phyloP scores from a whole-genome alignment of 805 yeast species.

The Lipomyces anomalus region DNA sequence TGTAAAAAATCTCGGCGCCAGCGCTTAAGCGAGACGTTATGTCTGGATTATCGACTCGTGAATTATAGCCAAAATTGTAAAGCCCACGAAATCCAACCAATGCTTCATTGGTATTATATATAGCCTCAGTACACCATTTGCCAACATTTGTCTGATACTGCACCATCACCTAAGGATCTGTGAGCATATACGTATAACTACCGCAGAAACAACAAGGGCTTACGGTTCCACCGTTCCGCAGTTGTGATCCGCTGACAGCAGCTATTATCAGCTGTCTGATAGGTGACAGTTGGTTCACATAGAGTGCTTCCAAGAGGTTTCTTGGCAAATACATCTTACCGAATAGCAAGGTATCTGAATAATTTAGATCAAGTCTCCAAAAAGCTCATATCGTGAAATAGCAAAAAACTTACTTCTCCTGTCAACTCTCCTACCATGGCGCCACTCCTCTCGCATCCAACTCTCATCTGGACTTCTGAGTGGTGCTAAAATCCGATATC shows the following conservation, averaged over 20 bases:
- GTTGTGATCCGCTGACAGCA: slow-evolving; percentile 62
- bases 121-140: slow-evolving; percentile 60
- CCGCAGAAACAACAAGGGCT: background rate
- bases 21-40: slow-evolving; percentile 52
- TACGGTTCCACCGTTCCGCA: slow-evolving; percentile 46
- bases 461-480: slow-evolving; percentile 28
- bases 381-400: background rate
- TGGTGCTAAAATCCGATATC: slow-evolving; percentile 58
- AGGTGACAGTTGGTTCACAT: slow-evolving; percentile 55
- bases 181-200: slow-evolving; percentile 30
- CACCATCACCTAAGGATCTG: slow-evolving; percentile 50
- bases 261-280: slow-evolving; percentile 63
- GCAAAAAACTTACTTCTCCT: slow-evolving; percentile 12
- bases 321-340: slow-evolving; percentile 89
- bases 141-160: slow-evolving; percentile 65
- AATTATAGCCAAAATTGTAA: slow-evolving; percentile 51
- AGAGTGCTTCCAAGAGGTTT: slow-evolving; percentile 80
- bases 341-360: slow-evolving; percentile 49
- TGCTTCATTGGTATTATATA: slow-evolving; percentile 79
- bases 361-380: too few species aligned
- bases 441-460: slow-evolving; percentile 29
- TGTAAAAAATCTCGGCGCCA: slow-evolving; percentile 89
- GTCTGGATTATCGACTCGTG: slow-evolving; percentile 5
- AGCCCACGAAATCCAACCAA: slow-evolving; percentile 75
- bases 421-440: slow-evolving; percentile 29